Conservation (phyloP, 129 eudicot species). For the Flaveria sonorensis region DNA sequence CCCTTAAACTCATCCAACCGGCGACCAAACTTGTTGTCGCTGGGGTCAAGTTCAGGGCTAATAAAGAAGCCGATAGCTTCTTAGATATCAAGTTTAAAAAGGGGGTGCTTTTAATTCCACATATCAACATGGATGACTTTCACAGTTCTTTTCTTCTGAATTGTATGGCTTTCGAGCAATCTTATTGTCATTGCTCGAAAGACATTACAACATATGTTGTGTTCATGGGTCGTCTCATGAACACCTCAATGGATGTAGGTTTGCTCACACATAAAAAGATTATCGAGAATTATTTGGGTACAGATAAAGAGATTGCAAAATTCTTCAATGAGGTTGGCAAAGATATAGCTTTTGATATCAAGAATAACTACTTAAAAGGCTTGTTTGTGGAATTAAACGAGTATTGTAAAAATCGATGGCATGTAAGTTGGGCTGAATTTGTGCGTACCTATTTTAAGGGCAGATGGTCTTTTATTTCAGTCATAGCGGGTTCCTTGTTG, state of each 20-base stretch:
- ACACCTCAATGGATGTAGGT: constrained; percentile 22
- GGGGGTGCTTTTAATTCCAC: constrained; percentile 36
- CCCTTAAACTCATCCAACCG: constrained; percentile 34
- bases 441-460: constrained; percentile 34
- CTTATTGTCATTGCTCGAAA: constrained; percentile 34
- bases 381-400: constrained; percentile 30
- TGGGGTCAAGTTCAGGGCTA: constrained; percentile 35
- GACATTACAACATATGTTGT: constrained; percentile 38
- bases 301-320: constrained; percentile 33
- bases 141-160: constrained; percentile 27
- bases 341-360: constrained; percentile 37
- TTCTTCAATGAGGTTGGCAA: constrained; percentile 35
- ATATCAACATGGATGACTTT: constrained; percentile 33
- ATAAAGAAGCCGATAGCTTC: constrained; percentile 27
- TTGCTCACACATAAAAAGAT: constrained; percentile 26
- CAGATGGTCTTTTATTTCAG: constrained; percentile 40
- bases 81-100: constrained; percentile 34
- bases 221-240: constrained; percentile 41
- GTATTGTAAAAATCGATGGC: constrained; percentile 36
- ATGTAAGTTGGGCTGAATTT: constrained; percentile 37
- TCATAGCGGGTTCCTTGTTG: constrained; percentile 29
- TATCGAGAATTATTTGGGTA: constrained; percentile 40
- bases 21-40: constrained; percentile 30
- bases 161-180: constrained; percentile 34
- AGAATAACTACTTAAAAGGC: constrained; percentile 19